Evolutionary conservation across 495 filamentous ascomycete genomes (phyloP), one percentile per base, ranked within the genome.

Genomic region (Hypoxylon cercidicola): DNA sequence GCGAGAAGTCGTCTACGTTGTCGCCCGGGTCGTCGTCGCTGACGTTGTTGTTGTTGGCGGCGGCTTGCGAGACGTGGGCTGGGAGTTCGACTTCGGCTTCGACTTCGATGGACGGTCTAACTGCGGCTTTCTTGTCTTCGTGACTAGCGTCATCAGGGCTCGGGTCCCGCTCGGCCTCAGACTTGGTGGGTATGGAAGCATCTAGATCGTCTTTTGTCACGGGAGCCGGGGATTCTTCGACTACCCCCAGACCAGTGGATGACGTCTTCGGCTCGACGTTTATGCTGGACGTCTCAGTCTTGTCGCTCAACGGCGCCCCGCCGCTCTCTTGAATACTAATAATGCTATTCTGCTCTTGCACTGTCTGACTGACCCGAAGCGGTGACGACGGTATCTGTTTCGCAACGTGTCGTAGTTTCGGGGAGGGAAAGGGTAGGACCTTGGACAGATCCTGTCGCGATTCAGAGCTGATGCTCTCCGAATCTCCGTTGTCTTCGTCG

Each of bases 1-100:
- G 64, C 15, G 71, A 56, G 49, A 69, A 69, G 46, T 46, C 21
- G 44, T 70, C 53, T 28, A 19, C 44, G 34, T 19, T 9, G 16
- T 53, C 0, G 25, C 35, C 18, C 13, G 16, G 21, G 30, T 47
- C 56, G 13, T 37, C 34, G n/a, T n/a, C n/a, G n/a, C n/a, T n/a
- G 10, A 12, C 21, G 11, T 50, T 39, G 34, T 12, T 10, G 55
- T 43, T 25, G 16, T 20, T 23, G 21, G 43, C 28, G 9, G 13
- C 20, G 9, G 46, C 16, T 30, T 52, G 37, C n/a, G 48, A 15
- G 16, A 28, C 8, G 37, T 40, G 20, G 37, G 4, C 47, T 5
- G 65, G 39, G 37, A 41, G 34, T 44, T 28, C 7, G 25, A 28
- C 25, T 28, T 28, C 25, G 25, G n/a, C n/a, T n/a, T 50, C 51